These are phyloP conservation scores for Posidonia oceanica DNA, from an alignment of 116 monocot species.

Conservation along the genomic window DNA sequence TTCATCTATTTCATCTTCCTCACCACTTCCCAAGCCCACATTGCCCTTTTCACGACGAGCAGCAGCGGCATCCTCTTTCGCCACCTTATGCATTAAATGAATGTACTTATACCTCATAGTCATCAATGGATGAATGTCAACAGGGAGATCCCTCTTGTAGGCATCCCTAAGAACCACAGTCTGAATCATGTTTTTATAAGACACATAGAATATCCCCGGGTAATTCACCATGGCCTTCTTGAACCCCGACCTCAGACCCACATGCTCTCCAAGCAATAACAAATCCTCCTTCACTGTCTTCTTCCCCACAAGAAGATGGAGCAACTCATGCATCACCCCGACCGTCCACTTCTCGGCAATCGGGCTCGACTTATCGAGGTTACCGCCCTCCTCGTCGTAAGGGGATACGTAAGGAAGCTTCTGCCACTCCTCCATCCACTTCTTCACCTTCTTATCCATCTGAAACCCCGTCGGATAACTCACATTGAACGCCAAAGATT, in stretches of 20 bases:
- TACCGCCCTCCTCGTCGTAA: slow-evolving; percentile 39
- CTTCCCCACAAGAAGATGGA: slow-evolving; percentile 50
- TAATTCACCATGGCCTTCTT: slow-evolving; percentile 61
- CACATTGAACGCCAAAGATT: slow-evolving; percentile 43
- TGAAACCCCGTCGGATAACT: slow-evolving; percentile 47
- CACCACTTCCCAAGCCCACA: not conserved
- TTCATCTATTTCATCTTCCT: not conserved
- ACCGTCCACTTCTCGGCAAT: slow-evolving; percentile 68
- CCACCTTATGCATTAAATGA: slow-evolving; percentile 55
- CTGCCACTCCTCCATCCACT: slow-evolving; percentile 91
- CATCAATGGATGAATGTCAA: slow-evolving; percentile 73
- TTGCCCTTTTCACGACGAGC: not conserved
- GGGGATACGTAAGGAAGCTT: slow-evolving; percentile 81
- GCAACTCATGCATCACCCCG: slow-evolving; percentile 66
- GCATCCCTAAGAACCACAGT: slow-evolving; percentile 82
- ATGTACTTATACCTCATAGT: slow-evolving; percentile 73
- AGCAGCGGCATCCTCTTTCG: not conserved
- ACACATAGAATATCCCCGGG: slow-evolving; percentile 82
- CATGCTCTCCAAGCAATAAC: slow-evolving; percentile 32
- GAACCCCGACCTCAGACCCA: slow-evolving; percentile 38
- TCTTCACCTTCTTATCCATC: slow-evolving; percentile 72
- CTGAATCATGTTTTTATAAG: slow-evolving; percentile 64
- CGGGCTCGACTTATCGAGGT: slow-evolving; percentile 40
- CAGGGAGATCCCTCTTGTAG: slow-evolving; percentile 60
- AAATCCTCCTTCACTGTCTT: slow-evolving; percentile 69